Conservation (phyloP, 768 basidiomycete species). For the Amylocystis lapponica region DNA sequence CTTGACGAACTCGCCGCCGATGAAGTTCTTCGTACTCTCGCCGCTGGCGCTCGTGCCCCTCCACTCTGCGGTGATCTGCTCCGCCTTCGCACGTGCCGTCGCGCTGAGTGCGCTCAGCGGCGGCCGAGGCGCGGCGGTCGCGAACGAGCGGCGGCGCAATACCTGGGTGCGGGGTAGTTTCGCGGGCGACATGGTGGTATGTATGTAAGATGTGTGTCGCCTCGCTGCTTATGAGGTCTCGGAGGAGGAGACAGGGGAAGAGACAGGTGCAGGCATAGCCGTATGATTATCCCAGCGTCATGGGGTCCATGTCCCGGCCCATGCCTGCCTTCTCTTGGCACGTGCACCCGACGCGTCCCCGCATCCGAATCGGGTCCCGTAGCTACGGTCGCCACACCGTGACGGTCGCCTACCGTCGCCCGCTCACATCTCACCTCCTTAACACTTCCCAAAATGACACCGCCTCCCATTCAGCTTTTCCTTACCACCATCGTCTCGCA, state of each 20-base stretch:
- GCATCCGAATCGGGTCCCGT: no score
- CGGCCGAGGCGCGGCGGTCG: conserved; percentile 19
- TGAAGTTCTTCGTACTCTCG: conserved; percentile 87
- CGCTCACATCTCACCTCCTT: neutral
- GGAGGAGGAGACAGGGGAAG: no score
- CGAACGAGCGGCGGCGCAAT: conserved; percentile 17
- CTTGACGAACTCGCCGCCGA: conserved; percentile 85
- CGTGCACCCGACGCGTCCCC: no score
- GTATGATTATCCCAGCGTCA: no score
- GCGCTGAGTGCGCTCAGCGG: conserved; percentile 45
- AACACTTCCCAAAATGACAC: conserved; percentile 44
- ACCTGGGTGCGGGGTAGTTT: conserved; percentile 10
- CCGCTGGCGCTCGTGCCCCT: conserved; percentile 83
- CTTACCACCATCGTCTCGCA: conserved; percentile 88
- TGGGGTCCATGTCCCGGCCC: no score
- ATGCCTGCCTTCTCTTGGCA: no score
- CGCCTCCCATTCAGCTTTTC: conserved; percentile 81
- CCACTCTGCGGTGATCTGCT: conserved; percentile 71
- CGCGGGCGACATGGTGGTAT: conserved; percentile 10
- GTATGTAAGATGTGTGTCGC: no score
- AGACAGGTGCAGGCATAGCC: no score
- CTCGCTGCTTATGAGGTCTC: no score
- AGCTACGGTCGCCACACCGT: no score
- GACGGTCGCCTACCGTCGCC: no score
- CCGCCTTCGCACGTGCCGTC: conserved; percentile 54